phyloP scores from a whole-genome alignment of 345 rosid genomes.

The Populus deltoides region DNA sequence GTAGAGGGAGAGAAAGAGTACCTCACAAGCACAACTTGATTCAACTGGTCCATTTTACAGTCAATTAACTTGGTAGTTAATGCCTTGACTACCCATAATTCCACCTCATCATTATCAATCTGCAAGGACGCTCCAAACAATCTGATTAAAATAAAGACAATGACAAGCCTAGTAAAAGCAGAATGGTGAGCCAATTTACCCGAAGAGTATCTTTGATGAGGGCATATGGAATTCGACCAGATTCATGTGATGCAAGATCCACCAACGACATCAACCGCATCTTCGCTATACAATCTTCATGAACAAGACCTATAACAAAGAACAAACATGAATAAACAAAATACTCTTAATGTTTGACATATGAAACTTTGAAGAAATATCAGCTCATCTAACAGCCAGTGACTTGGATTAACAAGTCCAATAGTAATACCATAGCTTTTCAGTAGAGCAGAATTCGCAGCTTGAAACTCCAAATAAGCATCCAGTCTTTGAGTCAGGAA shows the following conservation, averaged over 20 bases:
- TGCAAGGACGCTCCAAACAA: slow-evolving; percentile 21
- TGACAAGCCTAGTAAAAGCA: slow-evolving; percentile 4
- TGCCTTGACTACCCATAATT: slow-evolving; percentile 85
- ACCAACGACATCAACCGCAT: slow-evolving; percentile 84
- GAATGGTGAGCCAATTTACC: slow-evolving; percentile 38
- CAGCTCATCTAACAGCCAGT: not conserved
- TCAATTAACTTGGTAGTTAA: slow-evolving; percentile 70
- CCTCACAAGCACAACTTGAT: slow-evolving; percentile 79
- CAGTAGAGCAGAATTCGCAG: slow-evolving; percentile 62
- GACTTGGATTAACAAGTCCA: not conserved
- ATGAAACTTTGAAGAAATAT: not conserved
- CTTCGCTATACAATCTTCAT: slow-evolving; percentile 81
- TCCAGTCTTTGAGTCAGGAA: slow-evolving; percentile 76
- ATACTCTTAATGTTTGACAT: not conserved
- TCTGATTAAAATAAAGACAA: slow-evolving; percentile 1
- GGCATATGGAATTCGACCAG: slow-evolving; percentile 68
- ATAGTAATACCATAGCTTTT: slow-evolving; percentile 62
- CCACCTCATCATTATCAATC: slow-evolving; percentile 83
- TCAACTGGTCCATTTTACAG: slow-evolving; percentile 94
- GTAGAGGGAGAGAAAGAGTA: slow-evolving; percentile 4
- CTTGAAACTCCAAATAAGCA: slow-evolving; percentile 72
- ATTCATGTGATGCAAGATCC: slow-evolving; percentile 65
- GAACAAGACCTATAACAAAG: slow-evolving; percentile 60
- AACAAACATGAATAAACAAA: not conserved
- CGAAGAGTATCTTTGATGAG: slow-evolving; percentile 63